Conservation (phyloP, 176 grass and related monocot species). For the Oryza glaberrima region DNA sequence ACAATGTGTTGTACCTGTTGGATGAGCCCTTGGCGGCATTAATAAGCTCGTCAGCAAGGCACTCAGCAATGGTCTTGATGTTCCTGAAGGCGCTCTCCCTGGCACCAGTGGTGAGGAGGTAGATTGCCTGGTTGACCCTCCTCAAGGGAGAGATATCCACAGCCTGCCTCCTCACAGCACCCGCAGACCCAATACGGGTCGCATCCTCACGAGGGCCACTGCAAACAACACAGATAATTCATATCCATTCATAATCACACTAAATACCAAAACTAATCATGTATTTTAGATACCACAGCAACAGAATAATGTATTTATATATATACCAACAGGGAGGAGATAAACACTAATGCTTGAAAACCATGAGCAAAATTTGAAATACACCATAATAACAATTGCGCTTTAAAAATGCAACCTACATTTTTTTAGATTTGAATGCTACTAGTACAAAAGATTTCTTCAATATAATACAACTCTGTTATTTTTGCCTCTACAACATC, state of each 20-base stretch:
- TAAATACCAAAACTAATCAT: not conserved
- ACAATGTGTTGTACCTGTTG: slow-evolving; percentile 52
- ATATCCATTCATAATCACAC: not conserved
- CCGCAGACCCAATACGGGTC: slow-evolving; percentile 73
- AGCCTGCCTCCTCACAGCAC: slow-evolving; percentile 68
- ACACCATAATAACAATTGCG: not conserved
- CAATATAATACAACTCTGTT: not conserved
- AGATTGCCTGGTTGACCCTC: slow-evolving; percentile 72
- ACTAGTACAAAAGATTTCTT: not conserved
- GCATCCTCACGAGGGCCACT: slow-evolving; percentile 73
- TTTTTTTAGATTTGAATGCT: not conserved
- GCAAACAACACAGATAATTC: not conserved
- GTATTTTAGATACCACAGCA: not conserved
- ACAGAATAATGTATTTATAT: no score
- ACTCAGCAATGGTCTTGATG: slow-evolving; percentile 77
- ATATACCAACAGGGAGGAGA: not conserved
- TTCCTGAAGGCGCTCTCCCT: slow-evolving; percentile 77
- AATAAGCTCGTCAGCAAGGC: slow-evolving; percentile 74
- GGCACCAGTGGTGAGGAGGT: slow-evolving; percentile 68
- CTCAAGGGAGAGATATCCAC: slow-evolving; percentile 81
- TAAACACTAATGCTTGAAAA: not conserved
- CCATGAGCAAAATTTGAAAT: not conserved
- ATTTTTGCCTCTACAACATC: not conserved
- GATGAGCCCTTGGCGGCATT: slow-evolving; percentile 77
- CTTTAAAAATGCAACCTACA: not conserved